Conservation (phyloP, 345 rosid species). For the Gossypium thurberi region DNA sequence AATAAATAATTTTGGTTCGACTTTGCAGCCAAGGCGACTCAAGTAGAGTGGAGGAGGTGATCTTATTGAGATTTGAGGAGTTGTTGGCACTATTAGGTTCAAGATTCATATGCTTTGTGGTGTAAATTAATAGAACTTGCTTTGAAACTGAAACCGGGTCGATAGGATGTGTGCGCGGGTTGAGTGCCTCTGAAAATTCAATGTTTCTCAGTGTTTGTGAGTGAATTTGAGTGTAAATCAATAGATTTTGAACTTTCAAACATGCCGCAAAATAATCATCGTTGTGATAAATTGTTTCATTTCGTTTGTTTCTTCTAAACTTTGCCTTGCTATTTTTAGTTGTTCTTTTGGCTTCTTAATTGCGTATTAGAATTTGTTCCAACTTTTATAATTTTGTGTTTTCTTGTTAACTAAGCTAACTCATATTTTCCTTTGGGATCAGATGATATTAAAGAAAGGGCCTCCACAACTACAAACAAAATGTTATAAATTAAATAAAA, state of each 20-base stretch:
- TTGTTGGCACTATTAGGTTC: slow-evolving; percentile 2
- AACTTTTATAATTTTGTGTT: too few species aligned
- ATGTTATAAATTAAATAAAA: neutral
- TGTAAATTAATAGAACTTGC: slow-evolving; percentile 3
- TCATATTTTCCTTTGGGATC: too few species aligned
- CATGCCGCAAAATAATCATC: slow-evolving; percentile 7
- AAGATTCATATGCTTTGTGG: slow-evolving; percentile 10
- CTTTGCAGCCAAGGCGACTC: slow-evolving; percentile 50
- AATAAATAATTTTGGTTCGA: slow-evolving; percentile 3
- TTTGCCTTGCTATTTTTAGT: neutral
- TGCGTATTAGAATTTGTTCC: neutral
- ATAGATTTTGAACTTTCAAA: slow-evolving; percentile 31
- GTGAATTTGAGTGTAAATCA: slow-evolving; percentile 42
- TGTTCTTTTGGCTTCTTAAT: neutral
- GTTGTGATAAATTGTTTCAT: neutral
- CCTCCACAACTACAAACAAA: neutral
- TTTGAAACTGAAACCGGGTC: slow-evolving; percentile 13
- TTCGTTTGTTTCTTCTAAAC: neutral
- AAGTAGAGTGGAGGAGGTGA: slow-evolving; percentile 59
- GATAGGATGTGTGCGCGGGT: slow-evolving; percentile 14
- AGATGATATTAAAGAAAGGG: neutral
- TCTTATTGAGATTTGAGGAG: slow-evolving; percentile 1
- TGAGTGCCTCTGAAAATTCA: neutral
- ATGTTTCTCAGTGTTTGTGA: slow-evolving; percentile 22
- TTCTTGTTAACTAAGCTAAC: too few species aligned